A percentile compares a stretch with the other conserved stretches of the same genome.
These are phyloP conservation scores for Plasmodium gonderi DNA, from an alignment of 169 alveolate species.

Conservation along the genomic window DNA sequence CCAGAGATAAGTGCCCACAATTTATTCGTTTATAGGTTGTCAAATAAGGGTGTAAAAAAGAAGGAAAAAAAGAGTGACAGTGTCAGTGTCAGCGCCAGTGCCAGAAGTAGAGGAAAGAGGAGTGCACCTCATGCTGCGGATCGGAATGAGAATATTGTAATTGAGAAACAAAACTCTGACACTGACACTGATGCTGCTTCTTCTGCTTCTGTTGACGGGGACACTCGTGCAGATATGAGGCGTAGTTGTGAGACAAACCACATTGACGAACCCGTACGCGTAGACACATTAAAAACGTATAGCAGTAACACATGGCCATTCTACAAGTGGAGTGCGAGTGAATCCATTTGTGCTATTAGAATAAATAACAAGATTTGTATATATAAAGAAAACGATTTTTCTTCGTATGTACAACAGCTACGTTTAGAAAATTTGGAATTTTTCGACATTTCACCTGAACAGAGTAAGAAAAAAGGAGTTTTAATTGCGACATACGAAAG, in stretches of 20 bases:
- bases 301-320: slow-evolving; percentile 62
- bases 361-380: slow-evolving; percentile 17
- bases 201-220: no score
- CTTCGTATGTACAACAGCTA: neutral
- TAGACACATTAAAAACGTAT: slow-evolving; percentile 19
- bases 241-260: neutral
- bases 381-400: slow-evolving; percentile 23
- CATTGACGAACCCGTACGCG: slow-evolving; percentile 14
- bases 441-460: slow-evolving; percentile 68
- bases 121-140: neutral
- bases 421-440: slow-evolving; percentile 24
- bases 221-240: neutral
- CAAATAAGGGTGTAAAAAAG: neutral
- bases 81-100: neutral
- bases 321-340: slow-evolving; percentile 59
- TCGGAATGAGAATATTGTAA: neutral
- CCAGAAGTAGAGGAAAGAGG: neutral
- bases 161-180: neutral
- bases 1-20: slow-evolving; percentile 27
- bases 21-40: slow-evolving; percentile 29
- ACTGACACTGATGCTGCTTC: no score
- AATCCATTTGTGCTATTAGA: slow-evolving; percentile 18
- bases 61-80: slow-evolving; percentile 17
- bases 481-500: slow-evolving; percentile 49
- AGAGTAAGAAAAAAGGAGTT: slow-evolving; percentile 12